phyloP scores from a whole-genome alignment of 2,329 filamentous ascomycete genomes.

The Davidsoniella eucalypti region DNA sequence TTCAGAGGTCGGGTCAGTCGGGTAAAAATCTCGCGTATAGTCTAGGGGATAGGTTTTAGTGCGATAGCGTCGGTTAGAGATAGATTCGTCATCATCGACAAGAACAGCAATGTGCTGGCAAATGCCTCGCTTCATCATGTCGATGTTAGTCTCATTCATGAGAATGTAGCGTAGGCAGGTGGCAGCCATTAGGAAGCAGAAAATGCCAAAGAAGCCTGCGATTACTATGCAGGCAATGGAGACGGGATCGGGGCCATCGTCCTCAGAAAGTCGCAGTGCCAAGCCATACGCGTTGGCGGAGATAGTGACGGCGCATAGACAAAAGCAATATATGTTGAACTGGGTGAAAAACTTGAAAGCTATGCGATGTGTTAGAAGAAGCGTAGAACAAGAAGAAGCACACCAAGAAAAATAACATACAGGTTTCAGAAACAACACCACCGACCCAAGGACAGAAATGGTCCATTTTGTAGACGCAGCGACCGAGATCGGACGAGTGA shows the following conservation, averaged over 20 bases:
- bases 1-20: constrained; percentile 23
- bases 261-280: constrained; percentile 32
- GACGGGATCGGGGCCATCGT: constrained; percentile 32
- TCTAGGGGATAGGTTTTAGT: constrained; percentile 44
- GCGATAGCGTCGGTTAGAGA: constrained; percentile 20
- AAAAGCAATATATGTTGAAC: constrained; percentile 56
- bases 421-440: constrained; percentile 72
- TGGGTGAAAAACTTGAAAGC: constrained; percentile 88
- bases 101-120: constrained; percentile 61
- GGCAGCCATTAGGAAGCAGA: constrained; percentile 58
- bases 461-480: constrained; percentile 82
- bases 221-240: constrained; percentile 52
- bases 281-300: constrained; percentile 49
- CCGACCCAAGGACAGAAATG: constrained; percentile 97
- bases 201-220: constrained; percentile 60
- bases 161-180: constrained; percentile 55
- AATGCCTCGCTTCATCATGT: constrained; percentile 48
- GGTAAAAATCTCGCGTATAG: constrained; percentile 9
- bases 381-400: not conserved
- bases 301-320: constrained; percentile 50
- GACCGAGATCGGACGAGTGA: constrained; percentile 65
- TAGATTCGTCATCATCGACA: constrained; percentile 28
- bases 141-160: constrained; percentile 70
- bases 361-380: constrained; percentile 16
- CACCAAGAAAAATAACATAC: constrained; percentile 23